phyloP scores from a whole-genome alignment of 2,329 filamentous ascomycete species.

The Xylaria sp. region DNA sequence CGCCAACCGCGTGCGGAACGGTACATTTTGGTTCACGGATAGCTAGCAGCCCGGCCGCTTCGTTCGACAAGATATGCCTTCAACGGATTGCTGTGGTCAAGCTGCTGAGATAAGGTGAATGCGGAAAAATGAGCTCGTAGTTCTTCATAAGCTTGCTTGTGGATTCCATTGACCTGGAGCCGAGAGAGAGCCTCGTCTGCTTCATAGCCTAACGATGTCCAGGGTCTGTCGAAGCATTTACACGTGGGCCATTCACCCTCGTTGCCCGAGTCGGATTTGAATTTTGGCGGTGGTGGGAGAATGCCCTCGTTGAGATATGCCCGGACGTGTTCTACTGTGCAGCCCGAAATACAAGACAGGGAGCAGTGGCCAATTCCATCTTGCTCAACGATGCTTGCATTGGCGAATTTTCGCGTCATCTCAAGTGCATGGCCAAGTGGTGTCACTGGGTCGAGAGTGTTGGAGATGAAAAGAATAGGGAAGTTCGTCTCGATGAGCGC shows the following conservation, averaged over 20 bases:
- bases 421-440: conserved; percentile 59
- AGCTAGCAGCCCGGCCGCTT: conserved; percentile 7
- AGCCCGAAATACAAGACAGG: conserved; percentile 49
- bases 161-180: conserved; percentile 5
- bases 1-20: no score
- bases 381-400: conserved; percentile 53
- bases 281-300: conserved; percentile 46
- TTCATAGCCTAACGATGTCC: conserved; percentile 30
- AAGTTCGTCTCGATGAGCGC: conserved; percentile 56
- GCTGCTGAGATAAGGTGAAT: conserved; percentile 30
- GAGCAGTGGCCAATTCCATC: conserved; percentile 51
- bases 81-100: conserved; percentile 33
- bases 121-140: conserved; percentile 27
- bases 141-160: conserved; percentile 30
- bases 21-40: not conserved
- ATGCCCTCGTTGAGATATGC: conserved; percentile 52
- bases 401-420: conserved; percentile 52
- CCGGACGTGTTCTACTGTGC: conserved; percentile 50
- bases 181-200: conserved; percentile 5
- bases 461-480: conserved; percentile 67
- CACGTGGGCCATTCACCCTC: conserved; percentile 44
- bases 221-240: conserved; percentile 45
- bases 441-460: conserved; percentile 68
- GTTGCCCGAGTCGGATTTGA: conserved; percentile 38
- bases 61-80: conserved; percentile 30